A percentile compares a stretch with the other conserved stretches of the same genome.
phyloP scores from a whole-genome alignment of 73 alveolate species.

The Durusdinium trenchii region DNA sequence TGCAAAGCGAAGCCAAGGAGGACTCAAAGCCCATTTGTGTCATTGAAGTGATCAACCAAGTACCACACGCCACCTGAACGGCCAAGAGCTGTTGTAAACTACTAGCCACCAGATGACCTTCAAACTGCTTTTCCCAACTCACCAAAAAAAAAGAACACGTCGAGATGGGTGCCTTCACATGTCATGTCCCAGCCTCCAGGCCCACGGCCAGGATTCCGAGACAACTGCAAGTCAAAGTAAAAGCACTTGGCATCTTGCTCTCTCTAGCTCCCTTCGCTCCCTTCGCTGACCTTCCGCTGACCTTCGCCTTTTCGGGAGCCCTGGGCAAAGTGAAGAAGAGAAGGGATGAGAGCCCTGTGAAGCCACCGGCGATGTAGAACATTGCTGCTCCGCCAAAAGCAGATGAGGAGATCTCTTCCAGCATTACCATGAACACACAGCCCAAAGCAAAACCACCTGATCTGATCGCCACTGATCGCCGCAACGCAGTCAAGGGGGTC shows the following conservation, averaged over 20 bases:
- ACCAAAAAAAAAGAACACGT: not conserved
- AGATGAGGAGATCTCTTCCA: slow-evolving; percentile 39
- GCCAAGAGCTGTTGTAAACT: not conserved
- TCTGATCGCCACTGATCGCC: too few relatives aligned
- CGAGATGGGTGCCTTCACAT: not conserved
- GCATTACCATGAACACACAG: slow-evolving; percentile 64
- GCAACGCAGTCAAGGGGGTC: too few relatives aligned
- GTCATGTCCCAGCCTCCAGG: slow-evolving; percentile 35
- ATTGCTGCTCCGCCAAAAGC: slow-evolving; percentile 44
- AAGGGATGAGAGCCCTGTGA: slow-evolving; percentile 75
- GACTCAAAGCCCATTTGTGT: slow-evolving; percentile 44
- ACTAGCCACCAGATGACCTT: too few relatives aligned
- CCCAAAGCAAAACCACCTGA: slow-evolving; percentile 84
- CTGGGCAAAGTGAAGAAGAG: slow-evolving; percentile 36
- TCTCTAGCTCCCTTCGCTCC: not conserved
- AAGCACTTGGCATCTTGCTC: not conserved
- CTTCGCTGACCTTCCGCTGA: not conserved
- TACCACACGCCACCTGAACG: slow-evolving; percentile 66
- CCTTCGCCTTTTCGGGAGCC: not conserved
- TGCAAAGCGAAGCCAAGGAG: slow-evolving; percentile 16
- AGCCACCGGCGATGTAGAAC: slow-evolving; percentile 75
- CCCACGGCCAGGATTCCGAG: slow-evolving; percentile 73
- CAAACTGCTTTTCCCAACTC: not conserved
- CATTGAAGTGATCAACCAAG: slow-evolving; percentile 78
- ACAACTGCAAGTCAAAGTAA: slow-evolving; percentile 60